Evolutionary conservation across 371 early-diverging fungal genomes (phyloP).

Genomic region (Smittium culicis): DNA sequence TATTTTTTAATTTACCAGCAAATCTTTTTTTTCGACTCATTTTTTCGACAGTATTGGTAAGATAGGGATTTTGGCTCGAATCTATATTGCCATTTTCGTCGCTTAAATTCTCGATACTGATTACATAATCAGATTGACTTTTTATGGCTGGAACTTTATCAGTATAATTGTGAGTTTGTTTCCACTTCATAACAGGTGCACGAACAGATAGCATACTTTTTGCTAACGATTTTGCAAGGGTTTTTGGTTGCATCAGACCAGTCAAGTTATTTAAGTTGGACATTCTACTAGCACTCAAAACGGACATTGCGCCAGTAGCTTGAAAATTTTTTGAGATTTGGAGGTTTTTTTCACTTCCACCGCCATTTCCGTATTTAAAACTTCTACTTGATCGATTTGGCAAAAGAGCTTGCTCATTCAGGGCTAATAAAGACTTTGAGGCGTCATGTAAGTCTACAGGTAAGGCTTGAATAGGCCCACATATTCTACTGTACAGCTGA

Average conservation of each 20-base stretch:
- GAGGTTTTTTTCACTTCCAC: neutral
- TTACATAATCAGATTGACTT: no score
- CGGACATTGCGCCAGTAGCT: neutral
- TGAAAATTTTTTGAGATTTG: neutral
- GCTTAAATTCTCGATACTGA: no score
- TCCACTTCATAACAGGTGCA: neutral
- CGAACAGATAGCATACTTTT: constrained; percentile 1
- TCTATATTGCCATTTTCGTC: no score
- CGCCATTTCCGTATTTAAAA: neutral
- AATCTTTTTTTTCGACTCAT: no score
- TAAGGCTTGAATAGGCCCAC: neutral
- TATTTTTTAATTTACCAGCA: no score
- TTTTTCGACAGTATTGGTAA: no score
- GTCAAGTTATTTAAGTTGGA: neutral
- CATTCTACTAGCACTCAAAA: neutral
- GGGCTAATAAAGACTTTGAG: neutral
- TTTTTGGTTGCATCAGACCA: neutral
- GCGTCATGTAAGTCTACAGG: neutral
- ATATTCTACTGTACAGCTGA: no score
- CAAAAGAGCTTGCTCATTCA: neutral
- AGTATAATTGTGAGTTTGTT: neutral
- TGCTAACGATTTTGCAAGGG: neutral
- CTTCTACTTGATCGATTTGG: neutral
- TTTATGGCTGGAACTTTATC: no score
- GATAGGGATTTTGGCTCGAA: no score